Conservation (phyloP, 2,329 filamentous ascomycete species). For the Cucurbitaria berberidis region DNA sequence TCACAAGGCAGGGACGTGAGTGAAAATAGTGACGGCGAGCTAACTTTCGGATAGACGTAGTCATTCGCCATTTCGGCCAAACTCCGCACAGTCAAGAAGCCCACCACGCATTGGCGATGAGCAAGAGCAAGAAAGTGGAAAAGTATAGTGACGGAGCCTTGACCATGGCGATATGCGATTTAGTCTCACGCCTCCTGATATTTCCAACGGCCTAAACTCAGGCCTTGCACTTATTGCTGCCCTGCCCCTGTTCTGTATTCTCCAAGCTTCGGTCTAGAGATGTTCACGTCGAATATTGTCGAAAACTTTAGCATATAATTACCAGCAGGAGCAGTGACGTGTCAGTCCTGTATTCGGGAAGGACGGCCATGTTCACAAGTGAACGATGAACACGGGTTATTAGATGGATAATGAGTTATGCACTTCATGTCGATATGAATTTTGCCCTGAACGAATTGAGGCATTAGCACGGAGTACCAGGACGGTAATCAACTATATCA, state of each 20-base stretch:
- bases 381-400: neutral
- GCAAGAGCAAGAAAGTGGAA: conserved; percentile 19
- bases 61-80: conserved; percentile 41
- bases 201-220: neutral
- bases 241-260: neutral
- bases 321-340: conserved; percentile 8
- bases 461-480: conserved; percentile 1
- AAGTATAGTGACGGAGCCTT: neutral
- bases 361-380: too few relatives aligned
- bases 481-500: neutral
- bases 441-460: neutral
- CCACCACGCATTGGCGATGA: conserved; percentile 49
- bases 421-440: neutral
- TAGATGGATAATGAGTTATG: neutral
- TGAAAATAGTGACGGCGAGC: neutral
- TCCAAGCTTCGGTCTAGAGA: neutral
- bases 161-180: neutral
- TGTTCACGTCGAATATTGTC: too few relatives aligned
- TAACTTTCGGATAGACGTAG: conserved; percentile 33
- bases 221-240: neutral
- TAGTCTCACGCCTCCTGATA: neutral
- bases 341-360: neutral
- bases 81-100: conserved; percentile 41
- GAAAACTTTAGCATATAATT: too few relatives aligned
- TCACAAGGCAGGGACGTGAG: neutral